Base-by-base conservation (phyloP, 495 filamentous ascomycete genomes). In the Penicillium herquei region DNA sequence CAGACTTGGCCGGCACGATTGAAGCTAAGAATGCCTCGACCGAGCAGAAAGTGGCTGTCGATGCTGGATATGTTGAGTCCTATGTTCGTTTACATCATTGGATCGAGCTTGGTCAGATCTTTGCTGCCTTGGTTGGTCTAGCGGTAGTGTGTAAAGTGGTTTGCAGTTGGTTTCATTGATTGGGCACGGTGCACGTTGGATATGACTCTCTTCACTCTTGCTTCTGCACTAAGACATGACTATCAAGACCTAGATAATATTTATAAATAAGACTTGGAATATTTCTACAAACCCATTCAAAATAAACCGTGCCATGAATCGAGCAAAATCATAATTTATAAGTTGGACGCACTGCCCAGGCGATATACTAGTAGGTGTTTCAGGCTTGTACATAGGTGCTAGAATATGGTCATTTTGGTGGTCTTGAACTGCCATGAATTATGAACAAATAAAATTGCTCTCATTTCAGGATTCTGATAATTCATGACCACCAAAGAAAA, bases 11-110 rank as follows among this genome's bases (percentile, higher is more conserved):
- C 3, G 72, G 71, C n/a, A 65, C 65, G 10, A 72, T 78, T 30
- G 73, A 76, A n/a, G 63, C 65, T 51, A 66, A 63, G 12, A 34
- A 67, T 61, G 66, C 70, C 59, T 57, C 65, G 6, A 51, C 58
- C 6, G 72, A 62, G 17, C 75, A 74, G 40, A 62, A 64, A 39
- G 37, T 62, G 33, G 69, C 72, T 39, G 63, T 64, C n/a, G 60
- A 66, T 32, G 72, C 72, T 41, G 81, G 82, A 8, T 83, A 80
- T 61, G 81, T 85, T 34, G 83, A 87, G 55, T 83, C 83, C 0
- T 70, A 81, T 59, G 82, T 87, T 30, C 70, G 72, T 34, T 57
- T 84, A 21, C 59, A 65, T 8, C 77, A 78, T 49, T 80, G 76
- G 69, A 74, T 64, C 58, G 85, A 88, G 52, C 64, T 85, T 51